Percentiles rank a stretch among this genome's conserved stretches.
Evolutionary conservation across 805 yeast species (phyloP).

Genomic region (Torulaspora maleeae): DNA sequence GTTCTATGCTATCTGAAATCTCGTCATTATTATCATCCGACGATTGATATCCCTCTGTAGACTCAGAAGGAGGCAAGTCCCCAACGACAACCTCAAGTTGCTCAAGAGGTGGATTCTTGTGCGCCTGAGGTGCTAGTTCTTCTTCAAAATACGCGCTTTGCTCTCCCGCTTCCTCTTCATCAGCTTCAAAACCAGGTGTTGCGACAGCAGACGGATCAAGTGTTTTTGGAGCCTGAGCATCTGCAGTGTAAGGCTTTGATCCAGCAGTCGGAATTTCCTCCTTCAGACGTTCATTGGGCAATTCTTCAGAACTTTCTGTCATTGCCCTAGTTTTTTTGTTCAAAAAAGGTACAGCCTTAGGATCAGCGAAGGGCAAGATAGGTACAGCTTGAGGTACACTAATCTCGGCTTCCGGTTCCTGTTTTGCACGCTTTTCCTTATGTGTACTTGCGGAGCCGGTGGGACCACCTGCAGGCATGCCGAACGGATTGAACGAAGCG

Average conservation of each 20-base stretch:
- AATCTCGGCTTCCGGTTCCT: slow-evolving; percentile 17
- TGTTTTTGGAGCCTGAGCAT: neutral
- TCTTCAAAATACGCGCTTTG: slow-evolving; percentile 8
- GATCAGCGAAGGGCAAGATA: slow-evolving; percentile 48
- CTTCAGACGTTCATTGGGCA: slow-evolving; percentile 7
- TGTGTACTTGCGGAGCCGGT: slow-evolving; percentile 21
- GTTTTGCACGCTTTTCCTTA: slow-evolving; percentile 26
- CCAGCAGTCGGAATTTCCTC: neutral
- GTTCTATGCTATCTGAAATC: slow-evolving; percentile 1
- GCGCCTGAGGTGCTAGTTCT: neutral
- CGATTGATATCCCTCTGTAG: slow-evolving; percentile 19
- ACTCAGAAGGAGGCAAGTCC: slow-evolving; percentile 1
- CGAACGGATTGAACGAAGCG: slow-evolving; percentile 43
- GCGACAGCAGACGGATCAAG: slow-evolving; percentile 15
- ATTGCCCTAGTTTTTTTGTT: slow-evolving; percentile 13
- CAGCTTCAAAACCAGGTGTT: slow-evolving; percentile 67
- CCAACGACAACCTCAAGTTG: neutral
- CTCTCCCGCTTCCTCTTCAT: slow-evolving; percentile 43
- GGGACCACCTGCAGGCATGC: slow-evolving; percentile 30
- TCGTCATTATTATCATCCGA: slow-evolving; percentile 17
- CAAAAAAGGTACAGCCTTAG: slow-evolving; percentile 33
- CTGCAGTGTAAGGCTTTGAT: no score
- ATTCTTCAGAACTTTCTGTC: neutral
- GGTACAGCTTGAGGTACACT: slow-evolving; percentile 42
- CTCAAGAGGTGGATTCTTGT: neutral